phyloP scores from a whole-genome alignment of 257 asterid genomes.

The Nicotiana knightiana region DNA sequence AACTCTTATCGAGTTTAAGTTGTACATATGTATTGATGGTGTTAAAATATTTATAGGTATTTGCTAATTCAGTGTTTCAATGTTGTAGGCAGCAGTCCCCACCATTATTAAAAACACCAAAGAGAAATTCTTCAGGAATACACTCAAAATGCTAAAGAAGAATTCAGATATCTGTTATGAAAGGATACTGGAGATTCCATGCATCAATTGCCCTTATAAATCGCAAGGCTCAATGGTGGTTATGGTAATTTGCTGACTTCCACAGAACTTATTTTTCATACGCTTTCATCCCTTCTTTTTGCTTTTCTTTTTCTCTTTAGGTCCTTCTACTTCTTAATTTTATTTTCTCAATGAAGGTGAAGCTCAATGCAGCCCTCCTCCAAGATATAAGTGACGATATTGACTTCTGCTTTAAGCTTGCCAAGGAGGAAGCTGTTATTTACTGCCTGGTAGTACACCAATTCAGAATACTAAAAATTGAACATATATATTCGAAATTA shows the following conservation, averaged over 20 bases:
- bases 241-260: slow-evolving; percentile 35
- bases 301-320: neutral
- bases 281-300: neutral
- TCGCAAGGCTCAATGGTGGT: slow-evolving; percentile 87
- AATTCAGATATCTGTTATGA: slow-evolving; percentile 43
- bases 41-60: too few species aligned
- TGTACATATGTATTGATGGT: neutral
- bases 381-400: slow-evolving; percentile 62
- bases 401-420: slow-evolving; percentile 66
- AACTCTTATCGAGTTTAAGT: neutral
- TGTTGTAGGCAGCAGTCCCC: slow-evolving; percentile 77
- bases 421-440: slow-evolving; percentile 77
- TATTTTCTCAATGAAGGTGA: slow-evolving; percentile 34
- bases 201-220: slow-evolving; percentile 55
- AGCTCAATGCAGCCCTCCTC: slow-evolving; percentile 44
- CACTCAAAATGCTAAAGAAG: slow-evolving; percentile 39
- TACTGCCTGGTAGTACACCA: slow-evolving; percentile 62
- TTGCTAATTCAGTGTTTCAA: too few species aligned
- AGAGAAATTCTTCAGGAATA: slow-evolving; percentile 42
- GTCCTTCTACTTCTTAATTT: neutral
- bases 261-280: neutral
- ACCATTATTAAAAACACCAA: slow-evolving; percentile 49
- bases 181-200: slow-evolving; percentile 44
- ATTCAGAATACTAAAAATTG: neutral
- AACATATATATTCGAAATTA: neutral